Evolutionary conservation across 495 filamentous ascomycete species (phyloP).

Genomic region (Aspergillus sclerotiicarbonarius): DNA sequence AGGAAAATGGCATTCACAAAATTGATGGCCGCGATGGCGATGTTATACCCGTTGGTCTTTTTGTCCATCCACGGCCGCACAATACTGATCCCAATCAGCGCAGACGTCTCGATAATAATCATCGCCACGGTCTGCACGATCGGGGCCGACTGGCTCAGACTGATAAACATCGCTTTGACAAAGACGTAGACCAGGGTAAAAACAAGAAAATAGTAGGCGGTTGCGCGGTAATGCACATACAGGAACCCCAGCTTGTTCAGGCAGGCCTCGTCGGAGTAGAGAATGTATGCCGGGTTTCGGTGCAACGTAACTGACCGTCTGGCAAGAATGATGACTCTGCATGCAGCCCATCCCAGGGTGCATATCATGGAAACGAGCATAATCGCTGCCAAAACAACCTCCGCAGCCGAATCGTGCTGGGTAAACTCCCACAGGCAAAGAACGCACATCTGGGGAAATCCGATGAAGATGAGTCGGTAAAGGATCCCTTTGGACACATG

Average conservation of each 20-base stretch:
- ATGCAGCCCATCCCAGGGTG: conserved; percentile 82
- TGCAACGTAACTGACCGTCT: conserved; percentile 86
- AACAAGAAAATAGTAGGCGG: conserved; percentile 94
- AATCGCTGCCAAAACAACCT: conserved; percentile 83
- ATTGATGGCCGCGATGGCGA: conserved; percentile 84
- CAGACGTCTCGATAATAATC: conserved; percentile 78
- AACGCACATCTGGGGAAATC: conserved; percentile 88
- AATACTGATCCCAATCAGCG: conserved; percentile 75
- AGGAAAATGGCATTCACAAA: conserved; percentile 89
- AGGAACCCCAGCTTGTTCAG: conserved; percentile 99
- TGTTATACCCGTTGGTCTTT: conserved; percentile 97
- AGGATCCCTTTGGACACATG: conserved; percentile 89
- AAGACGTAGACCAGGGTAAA: conserved; percentile 77
- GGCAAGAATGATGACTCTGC: conserved; percentile 86
- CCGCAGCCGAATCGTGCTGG: conserved; percentile 77
- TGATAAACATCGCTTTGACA: conserved; percentile 89
- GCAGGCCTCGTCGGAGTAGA: conserved; percentile 89
- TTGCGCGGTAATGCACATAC: conserved; percentile 95
- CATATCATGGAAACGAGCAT: conserved; percentile 80
- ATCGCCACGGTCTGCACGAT: conserved; percentile 80
- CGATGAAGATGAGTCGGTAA: conserved; percentile 86
- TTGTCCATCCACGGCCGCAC: conserved; percentile 98
- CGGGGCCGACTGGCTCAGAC: conserved; percentile 70
- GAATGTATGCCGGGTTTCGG: conserved; percentile 94
- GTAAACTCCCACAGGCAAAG: conserved; percentile 96